Evolutionary conservation across 495 filamentous ascomycete species (phyloP).

Genomic region (Cercophora samala): DNA sequence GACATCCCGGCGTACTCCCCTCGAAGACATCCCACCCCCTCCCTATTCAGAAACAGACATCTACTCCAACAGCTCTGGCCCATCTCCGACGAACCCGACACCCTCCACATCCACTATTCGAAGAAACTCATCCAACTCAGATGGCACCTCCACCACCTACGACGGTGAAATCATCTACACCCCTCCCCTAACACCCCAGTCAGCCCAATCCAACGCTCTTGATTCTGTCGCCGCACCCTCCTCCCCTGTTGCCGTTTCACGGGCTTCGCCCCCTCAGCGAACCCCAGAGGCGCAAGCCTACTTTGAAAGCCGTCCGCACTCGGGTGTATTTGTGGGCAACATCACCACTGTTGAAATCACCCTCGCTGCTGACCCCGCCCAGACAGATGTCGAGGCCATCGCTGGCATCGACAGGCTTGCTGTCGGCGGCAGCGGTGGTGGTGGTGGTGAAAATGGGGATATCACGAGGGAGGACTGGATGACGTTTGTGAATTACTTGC

Average conservation of each 20-base stretch:
- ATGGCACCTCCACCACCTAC: conserved; percentile 32
- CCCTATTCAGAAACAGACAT: conserved; percentile 52
- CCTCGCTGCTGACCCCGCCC: conserved; percentile 25
- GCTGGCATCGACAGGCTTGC: conserved; percentile 4
- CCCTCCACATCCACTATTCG: conserved; percentile 14
- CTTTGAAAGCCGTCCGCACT: background rate
- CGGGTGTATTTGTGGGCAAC: background rate
- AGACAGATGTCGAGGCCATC: conserved; percentile 18
- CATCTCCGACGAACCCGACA: conserved; percentile 15
- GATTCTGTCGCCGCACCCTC: background rate
- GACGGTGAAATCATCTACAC: conserved; percentile 44
- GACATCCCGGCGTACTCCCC: conserved; percentile 14
- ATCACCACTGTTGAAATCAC: background rate
- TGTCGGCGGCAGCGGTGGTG: conserved; percentile 1
- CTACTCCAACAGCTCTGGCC: conserved; percentile 34
- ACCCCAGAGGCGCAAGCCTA: background rate
- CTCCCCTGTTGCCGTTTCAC: background rate
- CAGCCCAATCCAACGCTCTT: conserved; percentile 24
- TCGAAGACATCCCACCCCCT: conserved; percentile 41
- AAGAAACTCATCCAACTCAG: conserved; percentile 24
- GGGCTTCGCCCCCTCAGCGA: background rate
- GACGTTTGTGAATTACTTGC: conserved; percentile 48
- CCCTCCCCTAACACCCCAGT: conserved; percentile 43
- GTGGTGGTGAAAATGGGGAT: conserved; percentile 31
- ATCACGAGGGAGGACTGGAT: conserved; percentile 46